phyloP scores from a whole-genome alignment of 2,329 filamentous ascomycete species.

The Neopestalotiopsis rosae region DNA sequence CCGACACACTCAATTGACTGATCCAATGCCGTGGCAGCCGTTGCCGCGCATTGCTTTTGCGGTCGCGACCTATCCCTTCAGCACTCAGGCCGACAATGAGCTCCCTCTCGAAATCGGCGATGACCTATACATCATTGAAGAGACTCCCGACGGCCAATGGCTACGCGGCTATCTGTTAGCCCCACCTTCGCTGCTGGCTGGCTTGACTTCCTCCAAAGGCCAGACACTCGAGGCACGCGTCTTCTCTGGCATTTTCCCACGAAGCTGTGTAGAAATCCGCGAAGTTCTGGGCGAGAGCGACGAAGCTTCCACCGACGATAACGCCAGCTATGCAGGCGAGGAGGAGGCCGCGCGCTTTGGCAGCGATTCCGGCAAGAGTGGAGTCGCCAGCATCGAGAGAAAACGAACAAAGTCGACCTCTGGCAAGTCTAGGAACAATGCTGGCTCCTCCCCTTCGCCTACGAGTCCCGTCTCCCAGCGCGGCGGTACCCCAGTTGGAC shows the following conservation, averaged over 20 bases:
- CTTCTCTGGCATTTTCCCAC: constrained; percentile 97
- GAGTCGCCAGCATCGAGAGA: constrained; percentile 47
- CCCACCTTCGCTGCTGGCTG: constrained; percentile 89
- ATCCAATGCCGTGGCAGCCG: constrained; percentile 91
- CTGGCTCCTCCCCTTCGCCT: constrained; percentile 3
- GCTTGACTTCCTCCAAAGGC: constrained; percentile 87
- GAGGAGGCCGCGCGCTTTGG: constrained; percentile 40
- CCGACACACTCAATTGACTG: constrained; percentile 24
- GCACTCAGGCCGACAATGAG: constrained; percentile 84
- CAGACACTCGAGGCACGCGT: constrained; percentile 94
- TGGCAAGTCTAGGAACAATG: neutral
- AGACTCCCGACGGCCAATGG: constrained; percentile 91
- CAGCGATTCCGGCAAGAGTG: constrained; percentile 61
- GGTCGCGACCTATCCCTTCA: constrained; percentile 93
- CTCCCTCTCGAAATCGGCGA: constrained; percentile 97
- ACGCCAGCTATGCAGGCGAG: constrained; percentile 36
- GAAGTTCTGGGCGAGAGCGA: constrained; percentile 85
- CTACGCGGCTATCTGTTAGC: constrained; percentile 94
- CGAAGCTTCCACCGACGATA: constrained; percentile 48
- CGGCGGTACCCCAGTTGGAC: constrained; percentile 18
- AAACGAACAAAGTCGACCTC: constrained; percentile 35
- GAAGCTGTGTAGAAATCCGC: constrained; percentile 91
- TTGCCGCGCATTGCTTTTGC: constrained; percentile 97
- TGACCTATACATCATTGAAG: constrained; percentile 98
- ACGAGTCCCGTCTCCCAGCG: neutral